Evolutionary conservation across 78 protist species (phyloP), one percentile per base, ranked within the genome.

Genomic region (Goniomonas avonlea): DNA sequence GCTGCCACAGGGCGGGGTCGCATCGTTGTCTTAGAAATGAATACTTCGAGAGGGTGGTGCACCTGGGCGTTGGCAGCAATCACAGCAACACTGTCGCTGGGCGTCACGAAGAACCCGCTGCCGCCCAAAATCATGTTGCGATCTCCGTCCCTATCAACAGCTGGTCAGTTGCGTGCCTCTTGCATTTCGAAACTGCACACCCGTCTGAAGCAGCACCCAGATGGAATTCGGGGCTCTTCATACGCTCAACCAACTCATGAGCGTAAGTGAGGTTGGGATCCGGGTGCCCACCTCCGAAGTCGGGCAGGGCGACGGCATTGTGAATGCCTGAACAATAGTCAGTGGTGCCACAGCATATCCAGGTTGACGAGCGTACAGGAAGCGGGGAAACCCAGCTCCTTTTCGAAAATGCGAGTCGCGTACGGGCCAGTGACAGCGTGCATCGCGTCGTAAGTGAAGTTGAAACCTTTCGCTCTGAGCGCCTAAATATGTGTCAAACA

Each of bases 231-330:
- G 81, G 85, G 29, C 25, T 79, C n/a, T 81, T 73, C 96, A 94
- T 91, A 41, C 1, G 39, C 2, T 86, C 85, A 3, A 94, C 97
- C 25, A 97, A 90, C 25, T 84, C 92, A 9, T 82, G 82, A 5
- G 99, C 99, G 73, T 95, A 91, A 18, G 94, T 88, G 31, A 94
- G 85, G 83, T 95, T 97, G 37, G 99, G 99, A 79, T 97, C 99
- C 5, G 99, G 95, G 84, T 97, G 99, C 41, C 92, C 74, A 29
- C 93, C 94, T 41, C 96, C 96, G 75, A 97, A 97, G 81, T 97
- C 99, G 3, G 86, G 88, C 48, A 58, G 56, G 15, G 96, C 94
- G 0, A 17, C 61, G 59, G 78, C 69, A 66, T 88, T 85, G 81
- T 25, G 66, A 35, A n/a, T n/a, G n/a, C n/a, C n/a, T n/a, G n/a